These are phyloP conservation scores for Ceriops zippeliana DNA, from an alignment of 345 rosid genomes.

Conservation along the genomic window DNA sequence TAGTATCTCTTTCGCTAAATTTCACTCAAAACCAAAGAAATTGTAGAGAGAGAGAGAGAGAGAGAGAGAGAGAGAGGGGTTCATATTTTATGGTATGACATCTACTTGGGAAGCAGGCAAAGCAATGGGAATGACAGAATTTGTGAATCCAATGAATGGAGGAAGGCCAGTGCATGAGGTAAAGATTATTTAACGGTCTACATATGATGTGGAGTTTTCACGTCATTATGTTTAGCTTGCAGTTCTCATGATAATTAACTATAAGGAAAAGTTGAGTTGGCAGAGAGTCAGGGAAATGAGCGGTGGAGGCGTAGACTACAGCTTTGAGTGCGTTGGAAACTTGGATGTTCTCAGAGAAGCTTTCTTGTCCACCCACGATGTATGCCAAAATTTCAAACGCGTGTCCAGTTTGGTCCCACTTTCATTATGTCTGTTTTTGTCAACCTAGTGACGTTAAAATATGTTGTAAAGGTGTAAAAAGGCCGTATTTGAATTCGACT, in stretches of 20 bases:
- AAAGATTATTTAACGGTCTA: background rate
- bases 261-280: background rate
- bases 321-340: constrained; percentile 60
- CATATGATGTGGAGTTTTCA: background rate
- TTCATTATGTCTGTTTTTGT: background rate
- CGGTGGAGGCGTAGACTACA: constrained; percentile 59
- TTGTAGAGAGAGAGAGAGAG: too few relatives aligned
- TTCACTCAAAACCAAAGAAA: too few relatives aligned
- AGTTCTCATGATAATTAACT: background rate
- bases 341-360: constrained; percentile 57
- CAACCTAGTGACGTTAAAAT: too few relatives aligned
- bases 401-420: background rate
- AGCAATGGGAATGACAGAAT: constrained; percentile 35
- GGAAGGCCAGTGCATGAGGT: constrained; percentile 38
- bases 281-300: constrained; percentile 55
- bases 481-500: background rate
- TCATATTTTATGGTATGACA: too few relatives aligned
- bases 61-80: too few relatives aligned
- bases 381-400: constrained; percentile 2
- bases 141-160: constrained; percentile 31
- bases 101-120: constrained; percentile 18
- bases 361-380: constrained; percentile 51
- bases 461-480: background rate
- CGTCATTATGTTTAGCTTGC: background rate
- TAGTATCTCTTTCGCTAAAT: too few relatives aligned